Evolutionary conservation across 2,329 filamentous ascomycete genomes (phyloP), one percentile per base, ranked within the genome.

Genomic region (Raffaelea ambrosiae): DNA sequence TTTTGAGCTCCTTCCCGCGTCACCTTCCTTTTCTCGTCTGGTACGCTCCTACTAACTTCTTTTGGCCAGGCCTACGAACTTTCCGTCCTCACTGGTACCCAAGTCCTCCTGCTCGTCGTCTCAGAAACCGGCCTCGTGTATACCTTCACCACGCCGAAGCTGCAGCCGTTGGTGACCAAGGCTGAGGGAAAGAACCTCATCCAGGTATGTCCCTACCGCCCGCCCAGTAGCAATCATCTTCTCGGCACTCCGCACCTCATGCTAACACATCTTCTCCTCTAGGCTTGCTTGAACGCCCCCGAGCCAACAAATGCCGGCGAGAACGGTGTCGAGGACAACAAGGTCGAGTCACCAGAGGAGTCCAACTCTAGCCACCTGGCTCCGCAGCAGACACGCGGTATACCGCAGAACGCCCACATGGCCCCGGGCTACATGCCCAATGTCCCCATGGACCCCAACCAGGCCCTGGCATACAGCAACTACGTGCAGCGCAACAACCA

Each of bases 141-240:
- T 70, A 97, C 91, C 51, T 97, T 97, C 67, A 97, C 91, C 53
- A 98, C 93, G 16, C 93, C 93, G 19, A 98, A 98, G 75, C 82
- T 98, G 48, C 93, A 97, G 71, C 93, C 93, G 54, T 81, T 98
- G 47, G 93, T 97, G 58, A 98, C 93, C 54, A 97, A 97, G 74
- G 86, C 93, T 18, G 93, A 97, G 71, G 93, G 93, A 72, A 98
- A 98, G 80, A 98, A 98, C 66, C 74, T 98, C 56, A 97, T 98
- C 58, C 93, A 98, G 83, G 93, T 96, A 79, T 55, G 81, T 60
- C 18, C 18, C 21, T 31, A 45, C 16, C 20, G 21, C 26, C 7
- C 7, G 13, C 26, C 7, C 26, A 29, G 26, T 7, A 29, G 26
- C 26, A 29, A 29, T 7, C 26, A 29, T 29, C 31, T 29, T 31